A percentile compares a stretch with the other conserved stretches of the same genome.
Conservation (phyloP, 768 basidiomycete genomes). For the Serendipita sp. region DNA sequence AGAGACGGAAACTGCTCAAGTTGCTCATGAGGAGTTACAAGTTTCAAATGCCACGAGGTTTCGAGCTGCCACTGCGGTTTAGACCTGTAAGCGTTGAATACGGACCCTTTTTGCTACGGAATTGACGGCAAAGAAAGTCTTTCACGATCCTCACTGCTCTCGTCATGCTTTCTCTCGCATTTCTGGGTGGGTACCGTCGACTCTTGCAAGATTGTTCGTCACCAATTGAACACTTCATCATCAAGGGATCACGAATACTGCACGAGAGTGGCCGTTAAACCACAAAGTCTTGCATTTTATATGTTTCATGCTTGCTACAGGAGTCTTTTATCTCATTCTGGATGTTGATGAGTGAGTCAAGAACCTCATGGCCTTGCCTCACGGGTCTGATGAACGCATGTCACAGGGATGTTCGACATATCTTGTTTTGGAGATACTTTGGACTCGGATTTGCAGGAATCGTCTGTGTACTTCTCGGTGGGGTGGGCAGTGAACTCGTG, state of each 20-base stretch:
- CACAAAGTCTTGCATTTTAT: constrained; percentile 52
- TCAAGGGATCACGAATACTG: constrained; percentile 5
- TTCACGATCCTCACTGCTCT: constrained; percentile 55
- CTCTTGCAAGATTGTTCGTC: background rate
- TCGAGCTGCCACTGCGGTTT: background rate
- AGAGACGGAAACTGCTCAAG: background rate
- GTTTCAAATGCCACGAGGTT: background rate
- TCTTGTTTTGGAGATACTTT: constrained; percentile 77
- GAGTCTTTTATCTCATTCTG: constrained; percentile 72
- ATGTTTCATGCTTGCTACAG: constrained; percentile 60
- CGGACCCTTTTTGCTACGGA: too few species aligned
- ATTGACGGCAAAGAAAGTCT: constrained; percentile 34
- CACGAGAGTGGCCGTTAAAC: background rate
- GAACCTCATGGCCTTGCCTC: background rate
- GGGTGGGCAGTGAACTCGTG: constrained; percentile 65
- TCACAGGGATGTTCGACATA: constrained; percentile 50
- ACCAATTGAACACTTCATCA: background rate
- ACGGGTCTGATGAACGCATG: background rate
- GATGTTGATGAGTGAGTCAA: constrained; percentile 68
- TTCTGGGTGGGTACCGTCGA: constrained; percentile 34
- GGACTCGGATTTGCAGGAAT: constrained; percentile 50
- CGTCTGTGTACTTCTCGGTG: constrained; percentile 65
- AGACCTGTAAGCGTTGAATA: background rate
- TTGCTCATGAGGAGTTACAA: background rate
- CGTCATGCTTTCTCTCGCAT: constrained; percentile 52